These are phyloP conservation scores for Wickerhamiella cacticola DNA, from an alignment of 805 yeast species.

Conservation along the genomic window DNA sequence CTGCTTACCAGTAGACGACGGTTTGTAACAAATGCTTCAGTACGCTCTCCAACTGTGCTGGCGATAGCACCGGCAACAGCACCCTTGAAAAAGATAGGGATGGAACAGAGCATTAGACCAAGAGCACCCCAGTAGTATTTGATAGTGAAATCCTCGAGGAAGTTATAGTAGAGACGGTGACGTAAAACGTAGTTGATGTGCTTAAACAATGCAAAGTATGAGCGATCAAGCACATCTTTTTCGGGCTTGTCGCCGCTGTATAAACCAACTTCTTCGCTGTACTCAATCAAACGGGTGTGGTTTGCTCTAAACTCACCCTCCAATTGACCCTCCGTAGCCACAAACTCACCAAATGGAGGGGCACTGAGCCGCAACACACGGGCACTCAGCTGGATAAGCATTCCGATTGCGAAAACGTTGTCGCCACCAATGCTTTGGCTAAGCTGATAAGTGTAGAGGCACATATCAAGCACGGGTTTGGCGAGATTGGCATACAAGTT, in stretches of 20 bases:
- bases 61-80: slow-evolving; percentile 25
- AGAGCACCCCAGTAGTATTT: slow-evolving; percentile 95
- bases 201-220: slow-evolving; percentile 69
- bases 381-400: slow-evolving; percentile 72
- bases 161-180: slow-evolving; percentile 63
- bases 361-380: slow-evolving; percentile 59
- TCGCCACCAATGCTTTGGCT: slow-evolving; percentile 45
- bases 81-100: slow-evolving; percentile 64
- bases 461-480: slow-evolving; percentile 69
- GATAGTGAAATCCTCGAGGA: slow-evolving; percentile 76
- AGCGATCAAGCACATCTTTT: slow-evolving; percentile 58
- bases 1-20: slow-evolving; percentile 73
- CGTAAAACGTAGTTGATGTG: slow-evolving; percentile 66
- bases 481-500: slow-evolving; percentile 70
- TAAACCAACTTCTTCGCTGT: slow-evolving; percentile 78
- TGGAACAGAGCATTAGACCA: slow-evolving; percentile 74
- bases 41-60: slow-evolving; percentile 15
- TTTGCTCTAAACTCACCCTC: slow-evolving; percentile 77
- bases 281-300: slow-evolving; percentile 68
- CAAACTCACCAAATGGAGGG: slow-evolving; percentile 78
- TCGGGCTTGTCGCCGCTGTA: slow-evolving; percentile 73
- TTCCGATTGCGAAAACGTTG: slow-evolving; percentile 60
- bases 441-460: slow-evolving; percentile 69
- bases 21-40: slow-evolving; percentile 56
- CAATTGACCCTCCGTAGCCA: slow-evolving; percentile 59